Percentiles rank a stretch among this genome's conserved stretches.
Conservation (phyloP, 1,284 basidiomycete species). For the Apiotrichum brassicae region DNA sequence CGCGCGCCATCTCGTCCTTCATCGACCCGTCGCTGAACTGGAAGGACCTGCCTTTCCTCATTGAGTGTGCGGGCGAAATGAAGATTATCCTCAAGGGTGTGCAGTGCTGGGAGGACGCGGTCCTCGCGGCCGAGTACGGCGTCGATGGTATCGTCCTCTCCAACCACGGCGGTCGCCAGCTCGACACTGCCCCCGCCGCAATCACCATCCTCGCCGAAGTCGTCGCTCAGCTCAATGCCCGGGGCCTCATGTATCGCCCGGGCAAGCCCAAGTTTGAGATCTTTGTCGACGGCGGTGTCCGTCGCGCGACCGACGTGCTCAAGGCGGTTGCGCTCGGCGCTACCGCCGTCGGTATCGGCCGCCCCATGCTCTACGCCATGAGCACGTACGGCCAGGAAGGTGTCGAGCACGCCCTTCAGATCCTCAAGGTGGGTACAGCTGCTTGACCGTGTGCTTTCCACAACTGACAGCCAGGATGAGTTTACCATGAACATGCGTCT, state of each 20-base stretch:
- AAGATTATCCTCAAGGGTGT: conserved; percentile 89
- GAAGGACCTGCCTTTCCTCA: conserved; percentile 83
- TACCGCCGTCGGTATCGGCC: conserved; percentile 63
- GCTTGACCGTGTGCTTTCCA: too few relatives aligned
- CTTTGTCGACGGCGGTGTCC: conserved; percentile 87
- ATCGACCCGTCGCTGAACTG: conserved; percentile 86
- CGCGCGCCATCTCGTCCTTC: conserved; percentile 90
- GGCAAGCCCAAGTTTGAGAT: conserved; percentile 63
- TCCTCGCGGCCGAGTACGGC: conserved; percentile 77
- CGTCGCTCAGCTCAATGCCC: conserved; percentile 62
- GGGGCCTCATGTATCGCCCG: conserved; percentile 51
- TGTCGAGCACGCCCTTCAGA: conserved; percentile 67
- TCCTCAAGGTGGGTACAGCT: conserved; percentile 58
- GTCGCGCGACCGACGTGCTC: conserved; percentile 82
- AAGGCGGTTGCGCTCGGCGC: conserved; percentile 91
- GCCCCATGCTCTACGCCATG: conserved; percentile 85
- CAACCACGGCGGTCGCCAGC: conserved; percentile 61
- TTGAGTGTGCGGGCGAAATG: conserved; percentile 76
- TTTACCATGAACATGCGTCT: conserved; percentile 91
- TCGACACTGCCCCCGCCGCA: conserved; percentile 85
- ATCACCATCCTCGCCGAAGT: conserved; percentile 87
- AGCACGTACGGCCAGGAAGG: conserved; percentile 78
- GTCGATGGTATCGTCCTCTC: conserved; percentile 72
- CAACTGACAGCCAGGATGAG: conserved; percentile 61
- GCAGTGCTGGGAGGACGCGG: conserved; percentile 88